Base-by-base conservation (phyloP, 352 stramenopile species). In the Globisporangium rhizosaccharum region DNA sequence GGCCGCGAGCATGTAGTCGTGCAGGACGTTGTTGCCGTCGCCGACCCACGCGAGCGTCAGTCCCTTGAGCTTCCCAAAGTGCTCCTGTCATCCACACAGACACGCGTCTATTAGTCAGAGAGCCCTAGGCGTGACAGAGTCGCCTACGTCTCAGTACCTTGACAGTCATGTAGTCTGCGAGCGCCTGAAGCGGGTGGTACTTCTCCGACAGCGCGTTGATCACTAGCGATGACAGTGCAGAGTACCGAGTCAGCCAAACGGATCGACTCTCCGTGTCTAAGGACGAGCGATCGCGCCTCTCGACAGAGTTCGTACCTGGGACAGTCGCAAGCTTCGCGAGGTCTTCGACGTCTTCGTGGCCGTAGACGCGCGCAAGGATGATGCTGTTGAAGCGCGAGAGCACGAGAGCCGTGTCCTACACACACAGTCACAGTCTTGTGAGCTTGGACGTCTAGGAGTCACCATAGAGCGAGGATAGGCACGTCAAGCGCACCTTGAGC, bases 131-230 rank as follows among this genome's bases (percentile, higher is more conserved):
- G 23, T n/a, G 3, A 44, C 18, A 17, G 20, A 12, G 7, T 9
- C 33, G 33, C 8, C 33, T 2, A 1, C 2, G 33, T 39, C 33
- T 3, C 33, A 11, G 44, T 51, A 79, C 88, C 78, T 98, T 92
- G 45, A 99, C 82, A 3, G 96, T 98, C 90, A 99, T 94, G 48
- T 98, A 89, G 78, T 99, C 97, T 1, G 97, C 97, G 44, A 99
- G 79, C 58, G 96, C 98, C 72, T 99, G 97, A 33, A 99, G 79
- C 23, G 97, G 97, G 72, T 99, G 97, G 72, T 98, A 97, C 72
- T 97, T 94, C 68, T 99, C 96, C 61, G 86, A 98, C 9, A 99
- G 81, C 23, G 96, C 97, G 66, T 99, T 99, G 71, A 99, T 99
- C 36, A 99, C 93, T 48, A 47, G 8, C 14, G 42, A 51, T 2